Evolutionary conservation across 83 land plant genomes (phyloP).

Genomic region (Diphasiastrum complanatum): DNA sequence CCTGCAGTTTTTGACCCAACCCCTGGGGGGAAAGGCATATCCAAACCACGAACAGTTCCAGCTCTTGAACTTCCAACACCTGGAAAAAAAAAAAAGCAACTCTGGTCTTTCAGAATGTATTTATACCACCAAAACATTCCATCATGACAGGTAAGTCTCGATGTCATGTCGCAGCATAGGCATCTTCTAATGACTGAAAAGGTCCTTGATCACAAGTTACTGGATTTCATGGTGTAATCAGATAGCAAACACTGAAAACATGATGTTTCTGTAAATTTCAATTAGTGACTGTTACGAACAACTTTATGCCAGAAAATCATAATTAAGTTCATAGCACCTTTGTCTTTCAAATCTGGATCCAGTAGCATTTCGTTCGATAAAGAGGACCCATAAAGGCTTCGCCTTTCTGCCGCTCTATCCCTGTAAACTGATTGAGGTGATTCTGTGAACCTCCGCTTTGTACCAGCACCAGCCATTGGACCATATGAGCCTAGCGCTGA

Average conservation of each 20-base stretch:
- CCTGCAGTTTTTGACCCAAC: conserved; percentile 48
- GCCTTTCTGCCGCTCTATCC: conserved; percentile 90
- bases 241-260: too few relatives aligned
- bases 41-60: conserved; percentile 19
- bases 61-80: conserved; percentile 23
- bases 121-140: too few relatives aligned
- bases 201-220: too few relatives aligned
- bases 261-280: background rate
- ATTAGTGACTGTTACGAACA: background rate
- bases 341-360: conserved; percentile 43
- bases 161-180: too few relatives aligned
- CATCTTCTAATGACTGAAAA: too few relatives aligned
- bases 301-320: background rate
- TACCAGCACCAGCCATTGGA: conserved; percentile 38
- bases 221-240: too few relatives aligned
- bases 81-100: conserved; percentile 19
- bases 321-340: conserved; percentile 41
- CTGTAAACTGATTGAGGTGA: conserved; percentile 63
- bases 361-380: conserved; percentile 43
- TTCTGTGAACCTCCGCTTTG: conserved; percentile 89
- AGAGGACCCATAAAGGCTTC: conserved; percentile 79
- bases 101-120: conserved; percentile 37
- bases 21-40: conserved; percentile 97
- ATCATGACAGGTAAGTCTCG: too few relatives aligned
- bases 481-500: conserved; percentile 75